Percentiles rank a stretch among this genome's conserved stretches.
phyloP scores from a whole-genome alignment of 176 grass and related monocot genomes.

The Oryza glumipatula region DNA sequence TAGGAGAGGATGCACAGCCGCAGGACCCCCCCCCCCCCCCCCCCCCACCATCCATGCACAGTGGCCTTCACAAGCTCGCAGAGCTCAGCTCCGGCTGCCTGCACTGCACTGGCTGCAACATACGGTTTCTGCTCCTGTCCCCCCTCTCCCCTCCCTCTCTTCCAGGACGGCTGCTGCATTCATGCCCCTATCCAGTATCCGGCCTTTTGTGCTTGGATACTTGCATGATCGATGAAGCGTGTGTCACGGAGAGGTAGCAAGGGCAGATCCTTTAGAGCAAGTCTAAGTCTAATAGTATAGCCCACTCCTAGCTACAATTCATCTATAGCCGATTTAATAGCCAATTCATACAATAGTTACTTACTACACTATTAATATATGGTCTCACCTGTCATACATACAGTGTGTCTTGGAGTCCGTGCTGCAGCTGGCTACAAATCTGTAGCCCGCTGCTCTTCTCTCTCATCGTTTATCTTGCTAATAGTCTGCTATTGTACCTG shows the following conservation, averaged over 20 bases:
- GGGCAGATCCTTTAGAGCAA: not conserved
- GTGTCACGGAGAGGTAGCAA: not conserved
- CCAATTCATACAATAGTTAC: no score
- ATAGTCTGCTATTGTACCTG: no score
- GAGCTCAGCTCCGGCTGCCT: conserved; percentile 8
- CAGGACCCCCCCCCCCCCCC: conserved; percentile 35
- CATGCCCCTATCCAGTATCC: conserved; percentile 37
- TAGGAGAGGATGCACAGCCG: conserved; percentile 18
- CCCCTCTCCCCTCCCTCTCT: not conserved
- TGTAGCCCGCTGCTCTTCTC: no score
- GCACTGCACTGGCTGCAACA: not conserved
- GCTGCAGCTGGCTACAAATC: no score
- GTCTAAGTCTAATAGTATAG: no score
- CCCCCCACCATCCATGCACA: conserved; percentile 32
- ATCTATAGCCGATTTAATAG: no score
- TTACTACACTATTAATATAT: no score
- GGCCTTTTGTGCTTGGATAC: not conserved
- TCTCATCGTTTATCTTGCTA: no score
- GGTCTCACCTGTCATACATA: no score
- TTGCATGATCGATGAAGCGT: not conserved
- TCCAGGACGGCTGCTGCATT: conserved; percentile 20
- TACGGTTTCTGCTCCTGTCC: conserved; percentile 33
- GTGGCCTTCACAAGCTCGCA: conserved; percentile 31
- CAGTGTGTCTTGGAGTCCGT: no score
- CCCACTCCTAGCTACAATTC: no score